A percentile compares a stretch with the other conserved stretches of the same genome.
Evolutionary conservation across 225 moss, liverwort and hornwort genomes (phyloP).

Genomic region (Polytrichum formosum): DNA sequence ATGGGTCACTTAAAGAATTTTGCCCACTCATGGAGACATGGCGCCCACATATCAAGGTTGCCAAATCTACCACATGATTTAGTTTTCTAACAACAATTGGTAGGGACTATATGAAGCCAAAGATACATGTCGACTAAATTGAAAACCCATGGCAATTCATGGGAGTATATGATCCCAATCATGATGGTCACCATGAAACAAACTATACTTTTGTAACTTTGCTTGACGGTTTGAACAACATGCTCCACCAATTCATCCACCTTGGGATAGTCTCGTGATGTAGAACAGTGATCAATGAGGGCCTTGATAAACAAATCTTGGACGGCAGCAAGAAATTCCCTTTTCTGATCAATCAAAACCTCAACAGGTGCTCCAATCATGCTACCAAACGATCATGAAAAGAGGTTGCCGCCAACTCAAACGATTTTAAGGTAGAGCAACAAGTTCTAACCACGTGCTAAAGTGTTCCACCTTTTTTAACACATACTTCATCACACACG

Average conservation of each 20-base stretch:
- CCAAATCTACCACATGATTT: not conserved
- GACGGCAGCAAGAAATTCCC: not conserved
- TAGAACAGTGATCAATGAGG: slow-evolving; percentile 2
- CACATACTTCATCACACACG: no score
- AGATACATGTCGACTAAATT: not conserved
- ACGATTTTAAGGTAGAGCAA: no score
- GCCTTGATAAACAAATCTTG: not conserved
- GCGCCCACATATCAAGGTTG: no score
- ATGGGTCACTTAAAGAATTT: not conserved
- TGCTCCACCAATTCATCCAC: not conserved
- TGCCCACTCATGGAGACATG: not conserved
- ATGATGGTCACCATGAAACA: not conserved
- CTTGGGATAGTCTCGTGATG: not conserved
- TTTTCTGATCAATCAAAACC: not conserved
- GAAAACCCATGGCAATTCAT: slow-evolving; percentile 1
- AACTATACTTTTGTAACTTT: not conserved
- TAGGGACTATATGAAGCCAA: not conserved
- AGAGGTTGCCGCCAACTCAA: no score
- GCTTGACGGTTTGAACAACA: not conserved
- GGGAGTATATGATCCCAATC: not conserved
- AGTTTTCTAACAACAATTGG: not conserved
- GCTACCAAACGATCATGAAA: no score
- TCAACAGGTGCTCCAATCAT: not conserved
- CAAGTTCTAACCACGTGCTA: no score
- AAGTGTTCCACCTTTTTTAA: no score